These are phyloP conservation scores for Hypericum perforatum DNA, from an alignment of 345 rosid genomes.

Conservation along the genomic window DNA sequence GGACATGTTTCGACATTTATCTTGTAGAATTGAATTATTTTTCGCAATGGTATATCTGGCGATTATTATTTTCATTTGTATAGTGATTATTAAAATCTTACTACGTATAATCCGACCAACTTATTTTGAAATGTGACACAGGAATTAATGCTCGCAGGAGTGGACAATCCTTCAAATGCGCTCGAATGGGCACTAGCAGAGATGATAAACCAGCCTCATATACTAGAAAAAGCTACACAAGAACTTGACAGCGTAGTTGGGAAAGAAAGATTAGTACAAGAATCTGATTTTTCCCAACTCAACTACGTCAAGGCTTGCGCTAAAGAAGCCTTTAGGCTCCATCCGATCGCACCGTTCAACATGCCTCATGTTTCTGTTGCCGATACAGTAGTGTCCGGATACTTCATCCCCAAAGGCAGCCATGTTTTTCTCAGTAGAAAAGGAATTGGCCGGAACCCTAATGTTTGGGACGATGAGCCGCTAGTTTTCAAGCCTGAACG, in stretches of 20 bases:
- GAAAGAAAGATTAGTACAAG: slow-evolving; percentile 37
- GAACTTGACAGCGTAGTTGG: slow-evolving; percentile 43
- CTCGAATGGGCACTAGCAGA: slow-evolving; percentile 48
- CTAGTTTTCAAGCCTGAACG: slow-evolving; percentile 35
- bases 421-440: slow-evolving; percentile 30
- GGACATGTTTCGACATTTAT: too few relatives aligned
- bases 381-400: slow-evolving; percentile 24
- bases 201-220: slow-evolving; percentile 37
- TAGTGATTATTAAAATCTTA: too few relatives aligned
- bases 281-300: slow-evolving; percentile 33
- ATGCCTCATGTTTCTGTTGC: slow-evolving; percentile 30
- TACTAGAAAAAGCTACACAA: slow-evolving; percentile 28
- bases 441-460: slow-evolving; percentile 40
- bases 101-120: too few relatives aligned
- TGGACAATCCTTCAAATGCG: slow-evolving; percentile 53
- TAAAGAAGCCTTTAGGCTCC: slow-evolving; percentile 44
- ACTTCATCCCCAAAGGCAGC: slow-evolving; percentile 51
- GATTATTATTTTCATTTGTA: too few relatives aligned
- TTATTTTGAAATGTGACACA: neutral
- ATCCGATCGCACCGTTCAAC: slow-evolving; percentile 36
- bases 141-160: slow-evolving; percentile 44
- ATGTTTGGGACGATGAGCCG: slow-evolving; percentile 34
- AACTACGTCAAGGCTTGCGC: slow-evolving; percentile 42
- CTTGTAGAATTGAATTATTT: too few relatives aligned
- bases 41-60: too few relatives aligned